A percentile compares a stretch with the other conserved stretches of the same genome.
phyloP scores from a whole-genome alignment of 2,329 filamentous ascomycete species.

The Pyricularia sp. region DNA sequence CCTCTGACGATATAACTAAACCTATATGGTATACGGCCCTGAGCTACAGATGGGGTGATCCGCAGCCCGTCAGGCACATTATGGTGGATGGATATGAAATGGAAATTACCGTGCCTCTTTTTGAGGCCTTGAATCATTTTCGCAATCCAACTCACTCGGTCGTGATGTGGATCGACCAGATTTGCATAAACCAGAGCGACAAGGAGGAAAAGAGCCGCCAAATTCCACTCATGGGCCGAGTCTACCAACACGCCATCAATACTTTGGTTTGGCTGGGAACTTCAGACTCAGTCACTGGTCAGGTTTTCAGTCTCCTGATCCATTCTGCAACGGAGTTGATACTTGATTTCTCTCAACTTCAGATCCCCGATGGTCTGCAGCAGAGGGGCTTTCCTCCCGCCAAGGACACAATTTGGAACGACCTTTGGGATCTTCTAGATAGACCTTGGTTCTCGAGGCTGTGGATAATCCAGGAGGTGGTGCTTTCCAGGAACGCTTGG shows the following conservation, averaged over 20 bases:
- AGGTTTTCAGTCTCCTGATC: neutral
- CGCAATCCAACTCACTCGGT: neutral
- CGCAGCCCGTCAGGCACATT: neutral
- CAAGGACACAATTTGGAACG: neutral
- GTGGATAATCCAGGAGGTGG: neutral
- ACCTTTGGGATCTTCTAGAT: neutral
- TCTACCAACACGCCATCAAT: slow-evolving; percentile 4
- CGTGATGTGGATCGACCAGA: slow-evolving; percentile 7
- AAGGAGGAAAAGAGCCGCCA: slow-evolving; percentile 7
- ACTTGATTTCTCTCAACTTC: neutral
- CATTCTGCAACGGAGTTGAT: neutral
- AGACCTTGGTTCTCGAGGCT: neutral
- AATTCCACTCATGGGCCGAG: slow-evolving; percentile 8
- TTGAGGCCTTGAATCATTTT: neutral
- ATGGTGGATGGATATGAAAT: neutral
- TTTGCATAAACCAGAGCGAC: slow-evolving; percentile 10
- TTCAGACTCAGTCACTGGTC: neutral
- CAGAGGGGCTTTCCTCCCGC: neutral
- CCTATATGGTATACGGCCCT: neutral
- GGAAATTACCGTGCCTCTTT: neutral
- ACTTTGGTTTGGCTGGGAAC: neutral
- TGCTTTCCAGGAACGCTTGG: neutral
- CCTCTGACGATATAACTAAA: neutral
- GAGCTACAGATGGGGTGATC: slow-evolving; percentile 1
- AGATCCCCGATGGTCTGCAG: neutral